Evolutionary conservation across 2,329 filamentous ascomycete genomes (phyloP), one percentile per base, ranked within the genome.

Genomic region (Aspergillus persii): DNA sequence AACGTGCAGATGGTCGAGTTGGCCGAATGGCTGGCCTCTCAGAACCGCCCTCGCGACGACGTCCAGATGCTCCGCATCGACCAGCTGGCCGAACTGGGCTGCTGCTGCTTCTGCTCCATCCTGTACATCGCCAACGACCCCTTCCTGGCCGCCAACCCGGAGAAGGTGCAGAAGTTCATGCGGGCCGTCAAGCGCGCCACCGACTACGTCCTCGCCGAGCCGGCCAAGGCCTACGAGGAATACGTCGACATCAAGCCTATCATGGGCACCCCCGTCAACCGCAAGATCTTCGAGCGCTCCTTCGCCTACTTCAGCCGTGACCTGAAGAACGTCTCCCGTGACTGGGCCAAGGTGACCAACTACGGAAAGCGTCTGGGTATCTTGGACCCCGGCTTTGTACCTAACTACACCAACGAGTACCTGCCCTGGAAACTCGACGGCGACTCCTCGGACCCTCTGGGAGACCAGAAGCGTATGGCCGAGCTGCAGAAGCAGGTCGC

Each of bases 1-100:
- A 92, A 92, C 69, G 89, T 92, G 6, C 89, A 92, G 75, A 91
- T 91, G 89, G 89, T 92, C 48, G 89, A 92, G 76, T 82, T 92
- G 1, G 89, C 89, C 73, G 88, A 91, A 70, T 92, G 89, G 89
- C 86, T 92, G 23, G 81, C 81, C 0, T 62, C 71, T 0, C 87
- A 90, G 71, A 82, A 81, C 65, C 86, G 88, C 1, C 82, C 85
- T 60, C 84, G 83, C 71, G 77, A 79, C 12, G 89, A 92, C 63
- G 89, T 91, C 7, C 86, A 90, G 76, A 92, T 92, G 89, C 84
- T 92, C 18, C 86, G 89, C 68, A 92, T 92, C 69, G 89, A 92
- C 72, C 85, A 92, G 78, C 86, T 92, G 30, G 89, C 89, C 36
- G 88, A 91, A 74, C 81, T 92, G 3, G 89, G 89, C 53, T 92